phyloP scores from a whole-genome alignment of 768 basidiomycete genomes.

The Russula ochroleuca region DNA sequence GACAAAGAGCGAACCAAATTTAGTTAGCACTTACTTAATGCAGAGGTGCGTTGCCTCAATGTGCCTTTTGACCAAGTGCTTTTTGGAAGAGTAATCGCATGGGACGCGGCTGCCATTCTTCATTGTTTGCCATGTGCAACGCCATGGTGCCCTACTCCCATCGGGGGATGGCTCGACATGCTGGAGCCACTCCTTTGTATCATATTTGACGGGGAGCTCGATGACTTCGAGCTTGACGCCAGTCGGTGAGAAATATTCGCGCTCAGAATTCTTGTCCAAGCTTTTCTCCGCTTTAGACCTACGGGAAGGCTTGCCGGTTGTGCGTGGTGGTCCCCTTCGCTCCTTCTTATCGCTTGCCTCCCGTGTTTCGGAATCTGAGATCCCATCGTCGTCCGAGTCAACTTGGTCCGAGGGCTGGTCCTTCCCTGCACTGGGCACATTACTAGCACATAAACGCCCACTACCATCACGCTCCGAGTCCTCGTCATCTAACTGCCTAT shows the following conservation, averaged over 20 bases:
- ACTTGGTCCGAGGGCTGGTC: not conserved
- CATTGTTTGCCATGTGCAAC: constrained; percentile 41
- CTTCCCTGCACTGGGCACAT: constrained; percentile 1
- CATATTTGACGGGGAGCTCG: constrained; percentile 27
- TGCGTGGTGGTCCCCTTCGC: constrained; percentile 1
- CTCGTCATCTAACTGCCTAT: constrained; percentile 16
- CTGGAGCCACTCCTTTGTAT: constrained; percentile 25
- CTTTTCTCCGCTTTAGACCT: constrained; percentile 1
- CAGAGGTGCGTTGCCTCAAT: constrained; percentile 59
- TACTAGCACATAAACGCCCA: not conserved
- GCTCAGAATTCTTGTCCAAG: constrained; percentile 12
- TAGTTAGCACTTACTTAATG: constrained; percentile 45
- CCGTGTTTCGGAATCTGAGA: constrained; percentile 10
- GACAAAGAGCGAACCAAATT: constrained; percentile 27
- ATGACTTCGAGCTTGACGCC: constrained; percentile 28
- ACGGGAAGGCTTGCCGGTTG: constrained; percentile 12
- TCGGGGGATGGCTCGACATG: constrained; percentile 25
- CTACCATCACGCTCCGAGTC: constrained; percentile 1
- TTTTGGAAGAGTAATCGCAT: constrained; percentile 49
- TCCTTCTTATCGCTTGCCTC: not conserved
- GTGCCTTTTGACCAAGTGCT: constrained; percentile 66
- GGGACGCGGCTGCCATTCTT: constrained; percentile 33
- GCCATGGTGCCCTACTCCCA: constrained; percentile 32
- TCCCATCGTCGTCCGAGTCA: constrained; percentile 11
- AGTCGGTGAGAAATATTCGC: constrained; percentile 23